Percentiles rank a stretch among this genome's conserved stretches.
Conservation (phyloP, 345 rosid species). For the Gossypium mustelinum region DNA sequence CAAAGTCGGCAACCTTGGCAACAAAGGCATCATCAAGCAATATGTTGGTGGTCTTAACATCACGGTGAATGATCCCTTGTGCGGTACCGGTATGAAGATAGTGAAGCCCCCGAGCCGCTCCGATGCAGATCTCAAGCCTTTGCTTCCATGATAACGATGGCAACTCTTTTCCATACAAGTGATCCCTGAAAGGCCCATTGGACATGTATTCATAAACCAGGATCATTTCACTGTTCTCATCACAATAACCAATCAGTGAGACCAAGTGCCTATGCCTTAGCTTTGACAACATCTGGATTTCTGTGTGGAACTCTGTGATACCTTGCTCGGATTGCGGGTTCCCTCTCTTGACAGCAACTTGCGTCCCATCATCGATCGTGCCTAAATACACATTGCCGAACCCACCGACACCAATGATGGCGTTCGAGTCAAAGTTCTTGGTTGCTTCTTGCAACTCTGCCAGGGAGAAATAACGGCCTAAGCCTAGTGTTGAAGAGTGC, state of each 20-base stretch:
- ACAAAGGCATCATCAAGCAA: slow-evolving; percentile 71
- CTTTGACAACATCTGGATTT: slow-evolving; percentile 82
- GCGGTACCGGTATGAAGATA: slow-evolving; percentile 88
- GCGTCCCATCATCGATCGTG: slow-evolving; percentile 53
- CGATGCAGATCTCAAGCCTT: slow-evolving; percentile 70
- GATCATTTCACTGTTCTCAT: slow-evolving; percentile 74
- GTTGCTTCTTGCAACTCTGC: slow-evolving; percentile 76
- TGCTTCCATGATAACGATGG: slow-evolving; percentile 72
- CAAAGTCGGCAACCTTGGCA: slow-evolving; percentile 81
- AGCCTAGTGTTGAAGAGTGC: slow-evolving; percentile 55
- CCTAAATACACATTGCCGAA: slow-evolving; percentile 79
- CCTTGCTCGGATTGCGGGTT: slow-evolving; percentile 90
- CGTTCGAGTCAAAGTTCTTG: slow-evolving; percentile 53
- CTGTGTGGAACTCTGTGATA: slow-evolving; percentile 77
- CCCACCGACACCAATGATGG: slow-evolving; percentile 74
- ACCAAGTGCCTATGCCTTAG: slow-evolving; percentile 83
- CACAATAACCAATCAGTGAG: slow-evolving; percentile 77
- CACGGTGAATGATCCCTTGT: slow-evolving; percentile 85
- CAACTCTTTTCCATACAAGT: slow-evolving; percentile 61
- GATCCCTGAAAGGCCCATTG: slow-evolving; percentile 74
- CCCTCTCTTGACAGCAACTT: slow-evolving; percentile 83
- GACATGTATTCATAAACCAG: slow-evolving; percentile 82
- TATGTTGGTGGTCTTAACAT: slow-evolving; percentile 78
- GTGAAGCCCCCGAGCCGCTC: slow-evolving; percentile 78
- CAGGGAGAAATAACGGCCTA: slow-evolving; percentile 62